Evolutionary conservation across 1,139 yeast species (phyloP), one percentile per base, ranked within the genome.

Genomic region (Hemisphaericaspora lyxosophila): DNA sequence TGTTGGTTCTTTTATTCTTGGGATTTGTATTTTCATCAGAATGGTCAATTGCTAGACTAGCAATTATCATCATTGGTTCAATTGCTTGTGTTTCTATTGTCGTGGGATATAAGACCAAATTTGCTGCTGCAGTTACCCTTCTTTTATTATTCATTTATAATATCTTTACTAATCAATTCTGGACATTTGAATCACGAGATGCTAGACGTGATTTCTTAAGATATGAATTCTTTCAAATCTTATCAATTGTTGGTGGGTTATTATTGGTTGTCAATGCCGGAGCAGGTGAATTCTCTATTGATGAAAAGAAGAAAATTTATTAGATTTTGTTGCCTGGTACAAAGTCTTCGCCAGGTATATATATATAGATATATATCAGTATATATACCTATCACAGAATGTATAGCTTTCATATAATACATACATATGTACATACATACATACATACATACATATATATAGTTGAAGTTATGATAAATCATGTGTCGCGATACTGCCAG

Each of bases 291-390:
- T 73, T 90, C 50, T 86, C 96, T 26, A 70, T 92, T 45, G 98
- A 92, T 60, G 97, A 89, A 64, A 92, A 92, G 85, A 90, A 92
- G 73, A 92, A 92, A 72, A 85, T 87, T 46, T 90, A 86, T 59
- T 90, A 63, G 62, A 24, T 20, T 20, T 19, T 8, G 9, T 31
- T 4, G 2, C n/a, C n/a, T n/a, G n/a, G n/a, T n/a, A n/a, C n/a
- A n/a, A n/a, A n/a, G n/a, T n/a, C n/a, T n/a, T n/a, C n/a, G n/a
- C n/a, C n/a, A n/a, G n/a, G n/a, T n/a, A n/a, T n/a, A n/a, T n/a
- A n/a, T n/a, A n/a, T n/a, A n/a, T n/a, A n/a, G n/a, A n/a, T n/a
- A n/a, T n/a, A n/a, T n/a, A n/a, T n/a, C n/a, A n/a, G n/a, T n/a
- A n/a, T n/a, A n/a, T n/a, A n/a, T n/a, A n/a, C n/a, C n/a, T n/a